Base-by-base conservation (phyloP, 768 basidiomycete species). In the Xerocomellus intermedius region DNA sequence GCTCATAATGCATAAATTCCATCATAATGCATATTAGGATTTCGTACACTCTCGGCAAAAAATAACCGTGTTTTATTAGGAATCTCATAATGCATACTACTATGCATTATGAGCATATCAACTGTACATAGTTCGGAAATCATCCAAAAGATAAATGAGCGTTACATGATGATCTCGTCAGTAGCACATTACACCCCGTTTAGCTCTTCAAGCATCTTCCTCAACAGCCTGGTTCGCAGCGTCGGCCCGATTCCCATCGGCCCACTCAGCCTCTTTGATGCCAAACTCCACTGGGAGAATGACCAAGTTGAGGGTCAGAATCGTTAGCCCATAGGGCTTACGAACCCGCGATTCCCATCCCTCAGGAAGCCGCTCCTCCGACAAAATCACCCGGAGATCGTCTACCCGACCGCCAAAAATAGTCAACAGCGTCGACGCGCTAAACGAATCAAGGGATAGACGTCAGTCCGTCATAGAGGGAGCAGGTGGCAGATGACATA, bases 311-410 rank as follows among this genome's bases (percentile, higher is more conserved):
- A 87, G 83, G 5, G 68, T 67, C 5, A 71, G 43, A 17, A 90
- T 68, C 0, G 87, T 88, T 28, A 89, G 64, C 0, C 89, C 88
- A 52, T 77, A 70, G 1, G 71, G 79, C 32, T 75, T 69, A 21
- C 78, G 74, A 32, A 82, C 68, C 21, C 78, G 72, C 0, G 87
- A 76, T 64, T 89, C 86, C 86, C 87, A 91, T 19, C 82, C 82
- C 0, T 84, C 75, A 2, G 84, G 84, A 24, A 91, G 64, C 21
- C 87, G 80, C 60, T 91, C 89, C 48, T 91, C 85, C 5, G 73
- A 64, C 22, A 91, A 69, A 44, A 88, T 61, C 1, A 77, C 58
- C 38, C 77, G 71, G 30, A 90, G 61, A 50, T 85, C 85, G 7
- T 74, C 67, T 12, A 84, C 64, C 28, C 76, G 73, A 1, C 88